Percentiles rank a stretch among this genome's conserved stretches.
Evolutionary conservation across 2,329 filamentous ascomycete species (phyloP).

Genomic region (Pyrenophora teres): DNA sequence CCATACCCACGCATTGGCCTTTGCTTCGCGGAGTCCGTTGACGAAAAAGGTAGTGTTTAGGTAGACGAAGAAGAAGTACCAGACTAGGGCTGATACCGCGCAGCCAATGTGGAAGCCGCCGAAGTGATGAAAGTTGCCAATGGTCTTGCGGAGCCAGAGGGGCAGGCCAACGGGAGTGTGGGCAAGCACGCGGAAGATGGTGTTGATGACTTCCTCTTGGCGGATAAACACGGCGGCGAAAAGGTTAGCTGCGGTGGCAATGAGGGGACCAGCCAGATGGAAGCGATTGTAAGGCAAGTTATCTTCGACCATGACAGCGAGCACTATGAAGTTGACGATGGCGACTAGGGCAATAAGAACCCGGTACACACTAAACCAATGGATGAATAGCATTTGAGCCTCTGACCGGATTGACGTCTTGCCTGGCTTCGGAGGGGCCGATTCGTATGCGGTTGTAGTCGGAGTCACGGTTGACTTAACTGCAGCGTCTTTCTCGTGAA

Average conservation of each 20-base stretch:
- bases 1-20: constrained; percentile 25
- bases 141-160: constrained; percentile 25
- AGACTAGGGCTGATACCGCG: constrained; percentile 41
- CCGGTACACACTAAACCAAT: constrained; percentile 28
- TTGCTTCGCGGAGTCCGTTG: neutral
- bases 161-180: constrained; percentile 32
- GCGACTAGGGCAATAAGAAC: constrained; percentile 17
- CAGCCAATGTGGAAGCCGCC: constrained; percentile 44
- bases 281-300: neutral
- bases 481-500: neutral
- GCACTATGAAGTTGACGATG: constrained; percentile 10
- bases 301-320: neutral
- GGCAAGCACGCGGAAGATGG: constrained; percentile 34
- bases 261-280: constrained; percentile 14
- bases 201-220: constrained; percentile 43
- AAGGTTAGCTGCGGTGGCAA: constrained; percentile 44
- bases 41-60: constrained; percentile 35
- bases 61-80: constrained; percentile 52
- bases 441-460: neutral
- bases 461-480: neutral
- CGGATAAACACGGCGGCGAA: constrained; percentile 37
- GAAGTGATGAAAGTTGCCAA: constrained; percentile 40
- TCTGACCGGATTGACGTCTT: neutral
- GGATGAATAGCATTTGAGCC: constrained; percentile 7
- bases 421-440: neutral